Evolutionary conservation across 352 stramenopile genomes (phyloP), one percentile per base, ranked within the genome.

Genomic region (Pythium apleroticum): DNA sequence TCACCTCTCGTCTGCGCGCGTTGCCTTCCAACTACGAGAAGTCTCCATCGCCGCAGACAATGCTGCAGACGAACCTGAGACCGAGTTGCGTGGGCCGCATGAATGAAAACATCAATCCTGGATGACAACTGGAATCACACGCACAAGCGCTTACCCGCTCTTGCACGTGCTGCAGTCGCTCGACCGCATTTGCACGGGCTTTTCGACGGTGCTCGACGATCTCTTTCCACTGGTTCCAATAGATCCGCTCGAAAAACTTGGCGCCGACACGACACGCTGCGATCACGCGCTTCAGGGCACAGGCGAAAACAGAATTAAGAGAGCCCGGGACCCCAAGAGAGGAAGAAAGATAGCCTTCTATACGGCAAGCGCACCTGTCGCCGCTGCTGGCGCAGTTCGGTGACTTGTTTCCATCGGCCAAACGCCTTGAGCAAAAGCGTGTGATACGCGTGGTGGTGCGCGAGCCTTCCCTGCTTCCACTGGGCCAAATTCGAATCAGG

Each of bases 231-330:
- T 68, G 64, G 9, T 55, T 41, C 72, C 73, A 80, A 25, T 74
- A 80, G 0, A 74, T 30, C 20, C 73, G 70, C 53, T 78, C 72
- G 49, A 66, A 77, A 45, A 88, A 82, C 25, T 41, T 33, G 7
- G 78, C 69, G 24, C 78, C 78, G 6, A 85, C 68, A 1, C 66
- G 75, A 64, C 78, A 88, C 5, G 78, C 76, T 30, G 66, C 57
- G 9, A 77, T 69, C 30, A 84, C 48, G 14, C 69, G 74, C 78
- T 88, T n/a, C n/a, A 28, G 3, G 43, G 57, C 30, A 24, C 12
- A 53, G 3, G 48, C 17, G 37, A 39, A 46, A 5, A 46, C 17
- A 1, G 25, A 28, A 20, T 17, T 15, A 43, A n/a, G 2, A 24
- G 25, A 27, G 5, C 4, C 22, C 11, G 5, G 10, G 5, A 33